Conservation (phyloP, 2,329 filamentous ascomycete genomes). For the Arthroderma sp. region DNA sequence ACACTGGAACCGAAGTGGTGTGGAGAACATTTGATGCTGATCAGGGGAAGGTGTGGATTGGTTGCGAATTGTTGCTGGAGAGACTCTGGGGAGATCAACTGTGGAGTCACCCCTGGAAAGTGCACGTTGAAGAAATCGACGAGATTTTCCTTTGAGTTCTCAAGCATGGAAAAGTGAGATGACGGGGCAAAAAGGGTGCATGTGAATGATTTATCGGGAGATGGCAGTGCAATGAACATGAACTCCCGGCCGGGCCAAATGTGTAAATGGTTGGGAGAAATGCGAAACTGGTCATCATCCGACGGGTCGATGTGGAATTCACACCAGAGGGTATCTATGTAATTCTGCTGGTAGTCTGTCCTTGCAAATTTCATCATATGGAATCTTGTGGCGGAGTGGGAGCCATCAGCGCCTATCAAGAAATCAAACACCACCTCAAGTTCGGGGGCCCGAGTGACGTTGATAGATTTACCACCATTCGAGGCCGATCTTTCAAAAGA, state of each 20-base stretch:
- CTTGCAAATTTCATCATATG: constrained; percentile 91
- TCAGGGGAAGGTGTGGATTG: constrained; percentile 84
- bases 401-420: constrained; percentile 87
- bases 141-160: constrained; percentile 49
- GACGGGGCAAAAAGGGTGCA: constrained; percentile 84
- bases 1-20: constrained; percentile 67
- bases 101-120: constrained; percentile 69
- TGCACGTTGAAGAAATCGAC: constrained; percentile 75
- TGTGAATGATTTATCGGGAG: constrained; percentile 80
- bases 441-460: constrained; percentile 44
- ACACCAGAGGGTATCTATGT: constrained; percentile 95
- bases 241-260: constrained; percentile 92
- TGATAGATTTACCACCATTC: constrained; percentile 13
- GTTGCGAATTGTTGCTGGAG: constrained; percentile 60
- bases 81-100: constrained; percentile 45
- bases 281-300: constrained; percentile 48
- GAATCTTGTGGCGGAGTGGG: constrained; percentile 79
- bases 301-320: constrained; percentile 69
- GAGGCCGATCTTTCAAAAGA: constrained; percentile 19
- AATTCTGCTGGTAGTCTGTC: constrained; percentile 85
- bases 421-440: constrained; percentile 81
- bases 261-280: constrained; percentile 86
- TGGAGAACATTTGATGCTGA: constrained; percentile 83
- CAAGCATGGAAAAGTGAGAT: constrained; percentile 53
- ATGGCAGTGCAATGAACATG: constrained; percentile 97